Evolutionary conservation across 306 rosid species (phyloP).

Genomic region (Vicia faba): DNA sequence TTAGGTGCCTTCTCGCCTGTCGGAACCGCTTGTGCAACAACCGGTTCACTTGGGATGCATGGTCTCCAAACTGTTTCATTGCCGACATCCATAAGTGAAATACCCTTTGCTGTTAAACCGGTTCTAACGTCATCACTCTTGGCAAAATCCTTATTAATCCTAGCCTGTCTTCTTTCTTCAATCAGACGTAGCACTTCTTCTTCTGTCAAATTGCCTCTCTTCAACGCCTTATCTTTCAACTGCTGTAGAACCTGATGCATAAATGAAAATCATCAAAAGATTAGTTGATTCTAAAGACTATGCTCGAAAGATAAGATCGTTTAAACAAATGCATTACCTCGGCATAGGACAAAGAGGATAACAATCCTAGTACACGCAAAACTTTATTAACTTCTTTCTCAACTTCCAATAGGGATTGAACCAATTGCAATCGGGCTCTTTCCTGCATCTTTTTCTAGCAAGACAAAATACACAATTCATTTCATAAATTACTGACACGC

Average conservation of each 20-base stretch:
- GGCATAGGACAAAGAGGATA: conserved; percentile 52
- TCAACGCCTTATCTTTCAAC: conserved; percentile 75
- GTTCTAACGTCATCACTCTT: conserved; percentile 79
- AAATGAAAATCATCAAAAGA: conserved; percentile 22
- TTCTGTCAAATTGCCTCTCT: conserved; percentile 74
- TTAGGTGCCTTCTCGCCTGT: conserved; percentile 25
- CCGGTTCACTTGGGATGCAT: conserved; percentile 53
- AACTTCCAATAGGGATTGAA: conserved; percentile 62
- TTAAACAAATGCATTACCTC: conserved; percentile 56
- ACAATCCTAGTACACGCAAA: conserved; percentile 63
- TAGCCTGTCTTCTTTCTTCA: conserved; percentile 78
- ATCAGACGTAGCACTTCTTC: conserved; percentile 61
- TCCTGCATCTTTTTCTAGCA: conserved; percentile 75
- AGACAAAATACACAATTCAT: conserved; percentile 20
- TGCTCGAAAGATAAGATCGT: neutral
- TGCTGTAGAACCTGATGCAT: conserved; percentile 71
- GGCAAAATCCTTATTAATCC: conserved; percentile 68
- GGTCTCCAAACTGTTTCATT: conserved; percentile 84
- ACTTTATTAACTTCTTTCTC: conserved; percentile 62
- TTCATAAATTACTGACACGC: conserved; percentile 22
- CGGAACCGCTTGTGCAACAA: conserved; percentile 38
- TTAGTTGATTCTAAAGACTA: conserved; percentile 2
- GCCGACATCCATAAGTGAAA: conserved; percentile 88
- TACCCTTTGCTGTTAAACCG: conserved; percentile 69
- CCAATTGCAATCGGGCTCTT: conserved; percentile 54